Evolutionary conservation across 148 eudicot genomes (phyloP), one percentile per base, ranked within the genome.

Genomic region (Vaccinium corymbosum): DNA sequence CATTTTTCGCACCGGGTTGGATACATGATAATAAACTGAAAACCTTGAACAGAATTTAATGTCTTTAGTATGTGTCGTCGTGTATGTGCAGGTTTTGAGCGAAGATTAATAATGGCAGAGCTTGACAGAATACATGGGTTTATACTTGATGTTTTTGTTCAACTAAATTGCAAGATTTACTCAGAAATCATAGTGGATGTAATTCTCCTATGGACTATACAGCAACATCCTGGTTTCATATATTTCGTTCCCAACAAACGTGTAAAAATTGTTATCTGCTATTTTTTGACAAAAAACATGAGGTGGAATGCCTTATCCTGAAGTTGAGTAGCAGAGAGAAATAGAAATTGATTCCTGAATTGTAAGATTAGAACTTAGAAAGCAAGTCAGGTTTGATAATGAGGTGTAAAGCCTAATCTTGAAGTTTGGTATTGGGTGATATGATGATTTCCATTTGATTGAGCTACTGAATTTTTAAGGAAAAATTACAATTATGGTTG

Each of bases 81-180:
- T 38, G 73, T 76, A 79, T n/a, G 76, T 87, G 84, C 91, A 94
- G 98, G 92, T 93, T 32, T 83, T 92, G 75, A 90, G 93, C 48
- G 96, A 95, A 55, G 92, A 92, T 82, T 91, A 92, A 85, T 88
- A 89, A 35, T 91, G 75, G 83, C 88, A 29, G 92, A 92, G 85
- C 98, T 93, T 86, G 96, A 94, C 10, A 80, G 53, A 29, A 79
- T 86, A 57, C 89, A 95, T 57, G 94, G 94, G 72, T 89, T 93
- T 76, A 85, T 82, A 62, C 83, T 76, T 25, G 94, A 90, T 35
- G 87, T 85, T 75, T 80, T 48, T 55, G 82, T 68, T 83, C 81
- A 29, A 48, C 49, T 84, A 68, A 27, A 68, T 50, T 80, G 81
- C n/a, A 83, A 81, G 68, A 55, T 52, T 32, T 52, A 32, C 6